phyloP scores from a whole-genome alignment of 2,329 filamentous ascomycete genomes.

The Alternaria gansuensis region DNA sequence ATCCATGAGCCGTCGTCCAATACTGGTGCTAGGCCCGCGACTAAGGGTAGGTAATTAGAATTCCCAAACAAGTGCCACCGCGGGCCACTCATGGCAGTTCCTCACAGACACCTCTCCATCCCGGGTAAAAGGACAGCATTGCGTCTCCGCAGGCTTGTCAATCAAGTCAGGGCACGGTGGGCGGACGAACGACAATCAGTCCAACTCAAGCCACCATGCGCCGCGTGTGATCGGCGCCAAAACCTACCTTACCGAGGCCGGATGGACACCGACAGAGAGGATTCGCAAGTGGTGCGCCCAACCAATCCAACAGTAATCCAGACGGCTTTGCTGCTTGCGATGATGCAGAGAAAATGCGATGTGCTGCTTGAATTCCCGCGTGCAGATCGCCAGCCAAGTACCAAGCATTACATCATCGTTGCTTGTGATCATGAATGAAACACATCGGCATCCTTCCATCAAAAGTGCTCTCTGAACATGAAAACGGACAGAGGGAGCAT shows the following conservation, averaged over 20 bases:
- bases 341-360: constrained; percentile 31
- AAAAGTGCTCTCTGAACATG: not conserved
- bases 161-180: constrained; percentile 32
- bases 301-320: constrained; percentile 22
- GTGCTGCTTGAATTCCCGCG: constrained; percentile 18
- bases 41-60: constrained; percentile 41
- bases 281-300: constrained; percentile 32
- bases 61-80: constrained; percentile 41
- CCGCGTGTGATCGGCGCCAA: constrained; percentile 42
- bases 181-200: constrained; percentile 38
- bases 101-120: constrained; percentile 42
- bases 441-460: constrained; percentile 3
- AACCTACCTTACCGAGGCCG: constrained; percentile 39
- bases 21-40: constrained; percentile 31
- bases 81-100: constrained; percentile 42
- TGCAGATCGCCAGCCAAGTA: constrained; percentile 22
- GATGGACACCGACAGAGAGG: constrained; percentile 39
- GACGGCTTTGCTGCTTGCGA: constrained; percentile 24
- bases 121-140: constrained; percentile 48
- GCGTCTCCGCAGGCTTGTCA: constrained; percentile 32
- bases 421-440: constrained; percentile 5
- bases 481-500: not conserved
- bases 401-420: constrained; percentile 35
- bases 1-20: constrained; percentile 43
- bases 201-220: constrained; percentile 30